Base-by-base conservation (phyloP, 1,139 yeast genomes). In the Tardiomyces digboiensis region DNA sequence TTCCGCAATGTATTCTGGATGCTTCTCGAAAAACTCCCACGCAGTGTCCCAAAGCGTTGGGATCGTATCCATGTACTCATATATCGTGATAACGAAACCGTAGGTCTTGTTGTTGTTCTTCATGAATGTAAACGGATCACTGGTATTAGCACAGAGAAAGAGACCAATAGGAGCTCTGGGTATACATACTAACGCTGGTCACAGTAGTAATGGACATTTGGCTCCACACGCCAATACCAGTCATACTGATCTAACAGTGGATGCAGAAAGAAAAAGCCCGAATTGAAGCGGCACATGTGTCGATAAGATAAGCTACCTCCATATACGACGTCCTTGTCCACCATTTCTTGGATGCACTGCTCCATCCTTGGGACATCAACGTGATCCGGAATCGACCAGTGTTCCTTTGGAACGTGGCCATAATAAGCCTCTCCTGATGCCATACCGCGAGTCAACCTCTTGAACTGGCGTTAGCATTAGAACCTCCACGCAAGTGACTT, bases 211-310 rank as follows among this genome's bases (percentile, higher is more conserved):
- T 85, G 78, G 29, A 89, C 91, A 47, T 81, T 79, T 0, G 98
- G 97, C 61, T 89, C 98, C 2, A 89, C 95, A 46, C 98, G 69
- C 80, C 95, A 88, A 66, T 89, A 89, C 75, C 85, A 89, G 49
- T 85, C 87, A 56, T 82, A 80, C 44, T 78, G 66, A 38, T 67
- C 61, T 48, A 88, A 70, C 38, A 87, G 64, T 36, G 78, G 76
- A 55, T 88, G 95, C 49, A 80, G 74, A 64, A 75, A 87, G 63
- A 89, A 89, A 56, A 68, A 78, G 0, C 96, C 95, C 2, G 93
- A 81, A 57, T 88, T 83, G 65, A 80, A 85, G 8, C 89, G 73
- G 58, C 89, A 82, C 89, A 82, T 82, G 56, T 81, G 80, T 53
- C 95, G 78, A 61, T 91, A 91, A 1, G 94, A 81, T 50, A 71